These are phyloP conservation scores for Thermoascus crustaceus DNA, from an alignment of 2,329 filamentous ascomycete species.

Conservation along the genomic window DNA sequence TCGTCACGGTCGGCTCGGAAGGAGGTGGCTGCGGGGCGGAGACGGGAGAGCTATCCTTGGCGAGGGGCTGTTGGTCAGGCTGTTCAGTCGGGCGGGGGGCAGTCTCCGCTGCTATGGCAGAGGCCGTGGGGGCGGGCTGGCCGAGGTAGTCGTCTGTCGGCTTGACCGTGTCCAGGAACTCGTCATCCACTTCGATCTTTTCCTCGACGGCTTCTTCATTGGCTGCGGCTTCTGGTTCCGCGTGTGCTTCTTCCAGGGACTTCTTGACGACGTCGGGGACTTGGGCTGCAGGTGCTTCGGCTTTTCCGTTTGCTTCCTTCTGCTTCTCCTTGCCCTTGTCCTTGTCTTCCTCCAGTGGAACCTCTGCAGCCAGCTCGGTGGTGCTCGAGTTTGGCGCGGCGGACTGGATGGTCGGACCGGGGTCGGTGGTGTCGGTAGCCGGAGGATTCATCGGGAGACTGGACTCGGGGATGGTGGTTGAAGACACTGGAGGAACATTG, in stretches of 20 bases:
- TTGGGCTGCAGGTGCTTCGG: slow-evolving; percentile 56
- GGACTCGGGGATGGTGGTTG: slow-evolving; percentile 70
- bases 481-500: slow-evolving; percentile 49
- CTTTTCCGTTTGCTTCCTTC: slow-evolving; percentile 14
- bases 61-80: slow-evolving; percentile 7
- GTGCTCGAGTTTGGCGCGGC: slow-evolving; percentile 42
- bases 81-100: slow-evolving; percentile 24
- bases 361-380: slow-evolving; percentile 35
- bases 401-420: slow-evolving; percentile 46
- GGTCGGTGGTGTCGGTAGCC: slow-evolving; percentile 38
- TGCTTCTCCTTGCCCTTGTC: slow-evolving; percentile 13
- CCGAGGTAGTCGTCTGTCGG: slow-evolving; percentile 16
- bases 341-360: slow-evolving; percentile 32
- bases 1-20: slow-evolving; percentile 15
- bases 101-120: slow-evolving; percentile 28
- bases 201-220: slow-evolving; percentile 59
- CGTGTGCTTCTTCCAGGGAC: slow-evolving; percentile 39
- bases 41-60: slow-evolving; percentile 3
- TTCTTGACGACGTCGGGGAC: slow-evolving; percentile 31
- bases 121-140: slow-evolving; percentile 25
- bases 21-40: slow-evolving; percentile 4
- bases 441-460: slow-evolving; percentile 59
- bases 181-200: slow-evolving; percentile 60
- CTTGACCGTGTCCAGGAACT: slow-evolving; percentile 53
- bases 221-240: slow-evolving; percentile 58